A percentile compares a stretch with the other conserved stretches of the same genome.
Evolutionary conservation across 225 moss, liverwort and hornwort genomes (phyloP).

Genomic region (Lunularia cruciata): DNA sequence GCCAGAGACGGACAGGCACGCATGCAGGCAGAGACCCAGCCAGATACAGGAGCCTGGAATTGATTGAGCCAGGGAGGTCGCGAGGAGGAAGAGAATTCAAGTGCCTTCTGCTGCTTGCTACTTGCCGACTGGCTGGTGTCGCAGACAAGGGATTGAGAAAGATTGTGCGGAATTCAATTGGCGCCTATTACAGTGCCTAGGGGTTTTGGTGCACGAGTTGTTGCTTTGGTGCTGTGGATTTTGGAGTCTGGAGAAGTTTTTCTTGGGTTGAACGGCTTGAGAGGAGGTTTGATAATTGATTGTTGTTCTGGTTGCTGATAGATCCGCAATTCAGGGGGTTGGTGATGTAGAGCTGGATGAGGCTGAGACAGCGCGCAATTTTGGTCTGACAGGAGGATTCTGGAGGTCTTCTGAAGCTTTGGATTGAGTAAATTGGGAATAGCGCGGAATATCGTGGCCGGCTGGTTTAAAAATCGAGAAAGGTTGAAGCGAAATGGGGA

Average conservation of each 20-base stretch:
- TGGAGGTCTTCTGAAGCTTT: background rate
- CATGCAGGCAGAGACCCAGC: too few relatives aligned
- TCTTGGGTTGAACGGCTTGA: background rate
- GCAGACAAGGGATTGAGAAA: background rate
- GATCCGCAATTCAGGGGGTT: background rate
- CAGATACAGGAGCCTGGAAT: background rate
- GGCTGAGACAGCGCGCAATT: background rate
- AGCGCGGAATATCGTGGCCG: background rate
- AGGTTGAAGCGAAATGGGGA: conserved; percentile 16
- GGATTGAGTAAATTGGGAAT: background rate
- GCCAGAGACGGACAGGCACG: conserved; percentile 2
- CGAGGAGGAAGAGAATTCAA: background rate
- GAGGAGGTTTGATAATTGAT: too few relatives aligned
- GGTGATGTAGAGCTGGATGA: background rate
- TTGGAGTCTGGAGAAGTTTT: background rate
- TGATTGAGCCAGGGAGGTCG: background rate
- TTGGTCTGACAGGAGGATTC: background rate
- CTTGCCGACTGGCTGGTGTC: too few relatives aligned
- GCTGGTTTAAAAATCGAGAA: too few relatives aligned
- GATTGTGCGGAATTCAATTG: background rate
- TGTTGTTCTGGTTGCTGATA: background rate
- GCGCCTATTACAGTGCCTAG: conserved; percentile 1
- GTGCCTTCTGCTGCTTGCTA: background rate
- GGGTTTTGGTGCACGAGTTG: background rate
- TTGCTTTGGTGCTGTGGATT: background rate